phyloP scores from a whole-genome alignment of 169 alveolate species.

The Fabrea salina region DNA sequence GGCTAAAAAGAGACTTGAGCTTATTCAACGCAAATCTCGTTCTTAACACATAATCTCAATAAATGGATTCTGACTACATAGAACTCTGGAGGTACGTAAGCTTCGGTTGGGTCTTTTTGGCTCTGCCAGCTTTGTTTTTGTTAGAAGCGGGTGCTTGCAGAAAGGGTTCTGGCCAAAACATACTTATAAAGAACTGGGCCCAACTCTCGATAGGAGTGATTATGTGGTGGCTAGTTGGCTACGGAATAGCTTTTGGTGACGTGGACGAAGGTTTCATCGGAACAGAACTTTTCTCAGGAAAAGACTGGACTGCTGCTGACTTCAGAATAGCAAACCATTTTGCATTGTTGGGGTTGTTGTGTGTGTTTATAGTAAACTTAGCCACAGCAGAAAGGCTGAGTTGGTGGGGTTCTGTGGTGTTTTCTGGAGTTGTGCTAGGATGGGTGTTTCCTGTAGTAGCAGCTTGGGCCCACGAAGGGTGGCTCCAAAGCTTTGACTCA shows the following conservation, averaged over 20 bases:
- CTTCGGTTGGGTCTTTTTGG: too few relatives aligned
- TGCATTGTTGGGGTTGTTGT: background rate
- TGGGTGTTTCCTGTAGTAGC: conserved; percentile 13
- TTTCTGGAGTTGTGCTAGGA: background rate
- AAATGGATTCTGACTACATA: too few relatives aligned
- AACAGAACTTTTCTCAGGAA: background rate
- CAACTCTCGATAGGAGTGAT: conserved; percentile 2
- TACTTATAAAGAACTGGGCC: background rate
- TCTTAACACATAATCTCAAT: too few relatives aligned
- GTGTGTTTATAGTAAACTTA: background rate
- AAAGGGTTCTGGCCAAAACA: background rate
- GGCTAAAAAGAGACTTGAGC: conserved; percentile 16
- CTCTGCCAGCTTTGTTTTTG: background rate
- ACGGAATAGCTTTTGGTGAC: background rate
- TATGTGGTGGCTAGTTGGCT: background rate
- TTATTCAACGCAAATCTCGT: background rate
- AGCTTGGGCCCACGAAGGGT: background rate
- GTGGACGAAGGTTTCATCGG: background rate
- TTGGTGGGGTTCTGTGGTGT: background rate
- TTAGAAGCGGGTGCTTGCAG: background rate
- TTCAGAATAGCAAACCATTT: too few relatives aligned
- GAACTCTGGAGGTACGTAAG: too few relatives aligned
- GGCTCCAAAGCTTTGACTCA: background rate
- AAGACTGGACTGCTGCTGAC: background rate
- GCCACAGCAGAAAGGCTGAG: background rate